phyloP scores from a whole-genome alignment of 1,139 yeast genomes.

The Suhomyces panamericanus region DNA sequence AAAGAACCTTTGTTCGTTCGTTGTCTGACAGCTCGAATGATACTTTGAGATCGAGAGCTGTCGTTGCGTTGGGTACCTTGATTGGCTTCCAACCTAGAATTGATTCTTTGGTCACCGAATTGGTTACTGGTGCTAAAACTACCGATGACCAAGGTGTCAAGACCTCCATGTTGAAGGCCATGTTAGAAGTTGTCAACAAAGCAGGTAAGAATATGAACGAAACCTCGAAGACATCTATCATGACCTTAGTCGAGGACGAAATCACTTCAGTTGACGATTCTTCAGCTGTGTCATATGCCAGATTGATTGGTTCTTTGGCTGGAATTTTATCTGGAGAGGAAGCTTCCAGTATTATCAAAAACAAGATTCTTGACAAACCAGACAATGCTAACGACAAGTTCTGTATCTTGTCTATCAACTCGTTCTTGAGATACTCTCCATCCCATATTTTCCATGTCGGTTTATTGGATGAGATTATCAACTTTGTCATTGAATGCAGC shows the following conservation, averaged over 20 bases:
- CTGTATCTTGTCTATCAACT: conserved; percentile 71
- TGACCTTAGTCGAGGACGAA: conserved; percentile 77
- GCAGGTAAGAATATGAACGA: conserved; percentile 81
- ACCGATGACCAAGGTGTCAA: conserved; percentile 65
- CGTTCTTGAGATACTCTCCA: conserved; percentile 78
- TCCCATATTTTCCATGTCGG: conserved; percentile 55
- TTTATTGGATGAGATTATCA: conserved; percentile 46
- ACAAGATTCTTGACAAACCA: conserved; percentile 54
- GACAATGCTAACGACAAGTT: conserved; percentile 41
- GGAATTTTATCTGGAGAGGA: conserved; percentile 66
- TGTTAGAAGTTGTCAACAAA: conserved; percentile 77
- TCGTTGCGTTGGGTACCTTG: conserved; percentile 82
- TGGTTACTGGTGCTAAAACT: conserved; percentile 71
- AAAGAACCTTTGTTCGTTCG: conserved; percentile 93
- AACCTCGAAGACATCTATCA: conserved; percentile 64
- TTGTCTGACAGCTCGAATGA: conserved; percentile 76
- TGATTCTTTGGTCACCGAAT: conserved; percentile 85
- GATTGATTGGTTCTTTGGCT: conserved; percentile 73
- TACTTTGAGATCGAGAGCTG: conserved; percentile 79
- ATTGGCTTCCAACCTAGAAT: conserved; percentile 91
- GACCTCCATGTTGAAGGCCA: conserved; percentile 81
- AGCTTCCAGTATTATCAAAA: conserved; percentile 58
- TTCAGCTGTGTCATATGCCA: conserved; percentile 73
- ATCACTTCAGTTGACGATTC: conserved; percentile 54
- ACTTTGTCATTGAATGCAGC: conserved; percentile 49